Evolutionary conservation across 345 rosid genomes (phyloP), one percentile per base, ranked within the genome.

Genomic region (Brassica cretica): DNA sequence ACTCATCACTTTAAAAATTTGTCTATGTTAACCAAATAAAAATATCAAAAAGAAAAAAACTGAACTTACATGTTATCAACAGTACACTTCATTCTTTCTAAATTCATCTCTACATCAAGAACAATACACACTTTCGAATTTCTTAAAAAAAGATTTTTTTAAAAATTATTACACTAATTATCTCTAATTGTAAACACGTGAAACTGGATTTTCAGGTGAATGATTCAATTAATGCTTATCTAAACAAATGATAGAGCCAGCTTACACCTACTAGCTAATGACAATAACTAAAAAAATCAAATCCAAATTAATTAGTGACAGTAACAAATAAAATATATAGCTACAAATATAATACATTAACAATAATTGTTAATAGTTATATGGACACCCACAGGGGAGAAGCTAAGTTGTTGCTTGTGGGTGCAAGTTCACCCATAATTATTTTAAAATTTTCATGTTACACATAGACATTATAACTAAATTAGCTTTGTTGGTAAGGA

Each of bases 241-340:
- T 18, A 8, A 56, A 41, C 27, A 33, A 37, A 58, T 66, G 8
- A 35, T 62, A 56, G 41, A 44, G 51, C 51, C 51, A 11, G 51
- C 14, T n/a, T 44, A 44, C 51, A 44, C 12, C 51, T 37, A 33
- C 33, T 59, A 61, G 15, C 70, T 70, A 39, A 39, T 39, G 46
- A 9, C 46, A 70, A 24, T 49, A 37, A 32, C 63, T 19, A 37
- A 19, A 18, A 27, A 62, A 39, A 10, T 5, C 6, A 49, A n/a
- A 19, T 70, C 64, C 53, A 62, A 33, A 76, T 24, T 46, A 49
- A 44, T 1, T 32, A 35, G 67, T 62, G 64, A 51, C 49, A 63
- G 11, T 16, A 24, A 61, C 19, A 46, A 44, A 68, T 30, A 30
- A 19, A 59, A 66, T 37, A 75, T 16, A 41, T 18, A 75, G 60